Evolutionary conservation across 805 yeast species (phyloP).

Genomic region (Sungouiozyma ichnusensis): DNA sequence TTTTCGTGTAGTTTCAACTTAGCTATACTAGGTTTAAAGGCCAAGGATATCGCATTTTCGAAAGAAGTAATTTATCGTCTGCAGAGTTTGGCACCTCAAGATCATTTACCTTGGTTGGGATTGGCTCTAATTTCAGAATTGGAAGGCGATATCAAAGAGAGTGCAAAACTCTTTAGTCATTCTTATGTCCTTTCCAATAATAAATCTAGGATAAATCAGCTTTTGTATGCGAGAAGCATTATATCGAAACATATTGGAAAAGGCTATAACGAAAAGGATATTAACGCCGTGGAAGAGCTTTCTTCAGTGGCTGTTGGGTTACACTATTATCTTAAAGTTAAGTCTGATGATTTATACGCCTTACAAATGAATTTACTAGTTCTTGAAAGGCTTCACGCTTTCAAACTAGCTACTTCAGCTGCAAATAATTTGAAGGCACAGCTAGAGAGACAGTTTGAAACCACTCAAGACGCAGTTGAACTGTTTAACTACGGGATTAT

Average conservation of each 20-base stretch:
- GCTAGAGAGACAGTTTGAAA: slow-evolving; percentile 49
- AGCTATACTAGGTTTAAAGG: slow-evolving; percentile 62
- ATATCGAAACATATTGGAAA: slow-evolving; percentile 36
- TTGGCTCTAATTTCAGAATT: slow-evolving; percentile 56
- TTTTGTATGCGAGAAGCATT: slow-evolving; percentile 58
- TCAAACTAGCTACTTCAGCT: slow-evolving; percentile 39
- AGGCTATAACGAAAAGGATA: slow-evolving; percentile 40
- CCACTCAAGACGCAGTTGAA: slow-evolving; percentile 37
- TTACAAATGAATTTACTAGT: slow-evolving; percentile 43
- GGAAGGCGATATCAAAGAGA: slow-evolving; percentile 38
- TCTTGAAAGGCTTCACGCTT: slow-evolving; percentile 63
- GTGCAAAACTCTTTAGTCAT: slow-evolving; percentile 59
- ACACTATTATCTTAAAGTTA: slow-evolving; percentile 48
- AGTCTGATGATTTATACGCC: slow-evolving; percentile 49
- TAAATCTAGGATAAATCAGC: slow-evolving; percentile 52
- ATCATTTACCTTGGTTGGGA: slow-evolving; percentile 73
- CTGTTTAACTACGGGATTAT: slow-evolving; percentile 45
- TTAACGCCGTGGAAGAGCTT: slow-evolving; percentile 52
- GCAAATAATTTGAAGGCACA: slow-evolving; percentile 38
- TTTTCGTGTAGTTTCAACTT: slow-evolving; percentile 69
- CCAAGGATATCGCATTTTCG: slow-evolving; percentile 64
- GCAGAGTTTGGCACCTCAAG: slow-evolving; percentile 73
- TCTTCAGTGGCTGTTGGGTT: slow-evolving; percentile 61
- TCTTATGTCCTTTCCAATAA: slow-evolving; percentile 74
- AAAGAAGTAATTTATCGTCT: slow-evolving; percentile 60